Evolutionary conservation across 176 grass and related monocot species (phyloP).

Genomic region (Aegilops longissima): DNA sequence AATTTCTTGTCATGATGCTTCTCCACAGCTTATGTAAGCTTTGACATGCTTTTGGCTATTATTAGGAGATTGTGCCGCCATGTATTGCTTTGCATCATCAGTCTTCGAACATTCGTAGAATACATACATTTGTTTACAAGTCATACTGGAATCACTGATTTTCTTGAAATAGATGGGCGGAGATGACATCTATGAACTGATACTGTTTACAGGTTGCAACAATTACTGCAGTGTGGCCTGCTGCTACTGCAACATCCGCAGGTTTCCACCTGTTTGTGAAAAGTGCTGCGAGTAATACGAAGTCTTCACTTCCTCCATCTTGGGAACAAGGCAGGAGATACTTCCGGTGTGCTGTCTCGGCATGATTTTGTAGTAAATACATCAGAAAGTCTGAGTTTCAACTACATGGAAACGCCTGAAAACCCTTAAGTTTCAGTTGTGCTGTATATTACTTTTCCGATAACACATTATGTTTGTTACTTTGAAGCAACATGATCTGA

Average conservation of each 20-base stretch:
- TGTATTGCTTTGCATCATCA: background rate
- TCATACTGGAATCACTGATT: background rate
- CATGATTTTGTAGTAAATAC: background rate
- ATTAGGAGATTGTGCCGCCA: background rate
- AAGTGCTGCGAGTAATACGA: constrained; percentile 31
- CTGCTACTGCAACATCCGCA: constrained; percentile 47
- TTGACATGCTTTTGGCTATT: background rate
- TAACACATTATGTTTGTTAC: background rate
- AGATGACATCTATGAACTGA: constrained; percentile 14
- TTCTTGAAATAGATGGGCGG: background rate
- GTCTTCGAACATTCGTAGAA: background rate
- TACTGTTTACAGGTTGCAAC: constrained; percentile 38
- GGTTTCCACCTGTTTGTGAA: constrained; percentile 40
- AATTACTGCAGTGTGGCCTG: constrained; percentile 43
- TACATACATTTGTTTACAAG: background rate
- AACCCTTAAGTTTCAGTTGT: background rate
- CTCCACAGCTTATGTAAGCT: background rate
- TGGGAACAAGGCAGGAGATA: background rate
- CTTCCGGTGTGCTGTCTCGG: background rate
- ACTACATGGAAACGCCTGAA: background rate
- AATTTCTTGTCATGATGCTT: background rate
- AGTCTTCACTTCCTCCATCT: background rate
- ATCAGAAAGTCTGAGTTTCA: background rate
- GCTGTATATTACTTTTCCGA: background rate
- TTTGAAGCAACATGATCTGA: constrained; percentile 23